Evolutionary conservation across 2,329 filamentous ascomycete species (phyloP), one percentile per base, ranked within the genome.

Genomic region (Colletotrichum trifolii): DNA sequence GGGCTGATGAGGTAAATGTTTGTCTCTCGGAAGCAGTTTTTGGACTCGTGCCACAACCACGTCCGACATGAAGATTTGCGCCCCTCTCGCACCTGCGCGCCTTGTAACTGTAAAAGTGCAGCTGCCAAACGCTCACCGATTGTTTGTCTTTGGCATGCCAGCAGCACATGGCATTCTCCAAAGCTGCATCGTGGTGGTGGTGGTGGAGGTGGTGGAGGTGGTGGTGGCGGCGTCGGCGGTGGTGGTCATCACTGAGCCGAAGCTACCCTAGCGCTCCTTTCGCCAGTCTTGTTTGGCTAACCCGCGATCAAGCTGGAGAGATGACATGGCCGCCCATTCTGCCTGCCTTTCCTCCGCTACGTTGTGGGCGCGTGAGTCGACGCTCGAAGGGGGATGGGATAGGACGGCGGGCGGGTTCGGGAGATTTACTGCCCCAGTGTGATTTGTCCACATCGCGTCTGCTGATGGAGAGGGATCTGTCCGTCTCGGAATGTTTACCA

Each of bases 241-340:
- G 47, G 56, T 46, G 25, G 12, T 40, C 35, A 17, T 53, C 13
- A 17, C 48, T 54, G 43, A 35, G 57, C 57, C 57, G 57, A 60
- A n/a, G 57, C 9, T 60, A 60, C 15, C 57, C 57, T 60, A 60
- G 57, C 57, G 48, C 38, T 15, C 5, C 40, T 38, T 10, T 13
- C n/a, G 25, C 35, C 17, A 11, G 7, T 34, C 25, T 8, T 35
- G 25, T 13, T 48, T 15, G 13, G 42, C 15, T 12, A 15, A 17
- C 13, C 46, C 46, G 25, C 46, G 45, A 7, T 15, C 15, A n/a
- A 43, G 42, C 43, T 46, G 8, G 13, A 15, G 25, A 46, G 43
- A n/a, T 17, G 38, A 10, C 4, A 11, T 45, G 9, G 42, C 13
- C 2, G 42, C 13, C 13, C 42, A 6, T 11, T 45, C 10, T 45